phyloP scores from a whole-genome alignment of 495 filamentous ascomycete genomes.

The Penicillium mononematosum region DNA sequence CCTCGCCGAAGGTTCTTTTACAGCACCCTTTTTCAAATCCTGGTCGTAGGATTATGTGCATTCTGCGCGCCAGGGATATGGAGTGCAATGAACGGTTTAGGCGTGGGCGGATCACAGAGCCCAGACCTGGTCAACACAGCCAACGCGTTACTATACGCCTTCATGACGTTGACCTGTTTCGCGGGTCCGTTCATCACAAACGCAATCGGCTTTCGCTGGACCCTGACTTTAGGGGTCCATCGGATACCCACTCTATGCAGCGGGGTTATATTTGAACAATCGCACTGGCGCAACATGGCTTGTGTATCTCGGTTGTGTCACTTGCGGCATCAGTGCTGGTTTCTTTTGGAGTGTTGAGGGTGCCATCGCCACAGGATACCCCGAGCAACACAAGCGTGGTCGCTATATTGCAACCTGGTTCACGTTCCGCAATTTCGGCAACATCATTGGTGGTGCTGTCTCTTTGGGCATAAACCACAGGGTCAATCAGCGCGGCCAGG shows the following conservation, averaged over 20 bases:
- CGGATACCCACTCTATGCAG: slow-evolving; percentile 55
- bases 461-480: slow-evolving; percentile 52
- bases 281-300: slow-evolving; percentile 55
- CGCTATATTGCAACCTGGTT: slow-evolving; percentile 57
- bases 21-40: slow-evolving; percentile 54
- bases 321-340: slow-evolving; percentile 53
- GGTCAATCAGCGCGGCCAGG: slow-evolving; percentile 47
- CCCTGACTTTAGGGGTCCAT: slow-evolving; percentile 54
- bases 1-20: slow-evolving; percentile 25
- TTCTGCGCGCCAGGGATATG: slow-evolving; percentile 60
- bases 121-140: slow-evolving; percentile 57
- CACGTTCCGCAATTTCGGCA: slow-evolving; percentile 52
- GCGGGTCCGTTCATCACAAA: slow-evolving; percentile 22
- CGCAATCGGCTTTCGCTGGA: slow-evolving; percentile 47
- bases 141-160: slow-evolving; percentile 49
- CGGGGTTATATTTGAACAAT: slow-evolving; percentile 57
- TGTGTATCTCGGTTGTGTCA: slow-evolving; percentile 51
- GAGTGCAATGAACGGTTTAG: slow-evolving; percentile 56
- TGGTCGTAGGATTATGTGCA: slow-evolving; percentile 51
- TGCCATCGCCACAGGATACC: slow-evolving; percentile 55
- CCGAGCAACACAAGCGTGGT: slow-evolving; percentile 51
- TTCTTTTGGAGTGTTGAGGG: slow-evolving; percentile 57
- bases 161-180: slow-evolving; percentile 29
- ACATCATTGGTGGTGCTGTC: slow-evolving; percentile 54
- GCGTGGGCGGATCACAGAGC: slow-evolving; percentile 53